Conservation (phyloP, 108 stramenopile genomes). For the Cylindrotheca closterium region DNA sequence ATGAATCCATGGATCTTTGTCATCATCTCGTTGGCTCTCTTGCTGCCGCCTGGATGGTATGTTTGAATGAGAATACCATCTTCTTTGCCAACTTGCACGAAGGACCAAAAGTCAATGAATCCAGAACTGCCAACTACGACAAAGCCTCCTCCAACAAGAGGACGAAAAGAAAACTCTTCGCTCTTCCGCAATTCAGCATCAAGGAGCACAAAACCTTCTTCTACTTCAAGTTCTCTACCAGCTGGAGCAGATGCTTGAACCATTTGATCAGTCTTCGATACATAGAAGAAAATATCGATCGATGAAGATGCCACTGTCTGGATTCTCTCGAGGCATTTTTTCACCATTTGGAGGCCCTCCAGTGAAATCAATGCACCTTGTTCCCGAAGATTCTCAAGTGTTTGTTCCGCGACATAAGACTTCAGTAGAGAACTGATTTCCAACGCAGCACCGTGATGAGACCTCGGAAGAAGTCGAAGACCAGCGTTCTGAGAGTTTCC, state of each 20-base stretch:
- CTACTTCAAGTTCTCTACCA: conserved; percentile 56
- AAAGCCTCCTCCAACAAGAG: conserved; percentile 15
- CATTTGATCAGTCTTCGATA: conserved; percentile 49
- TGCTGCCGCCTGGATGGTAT: conserved; percentile 63
- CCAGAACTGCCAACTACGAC: conserved; percentile 18
- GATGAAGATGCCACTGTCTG: conserved; percentile 37
- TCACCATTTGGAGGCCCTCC: conserved; percentile 45
- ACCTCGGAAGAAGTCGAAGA: conserved; percentile 9
- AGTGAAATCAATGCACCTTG: conserved; percentile 33
- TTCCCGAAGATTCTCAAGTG: conserved; percentile 55
- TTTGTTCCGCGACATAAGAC: conserved; percentile 65
- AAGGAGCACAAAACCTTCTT: conserved; percentile 45
- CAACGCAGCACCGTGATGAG: conserved; percentile 38
- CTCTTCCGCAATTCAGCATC: conserved; percentile 20
- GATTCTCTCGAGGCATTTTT: conserved; percentile 53
- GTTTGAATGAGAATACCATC: conserved; percentile 52
- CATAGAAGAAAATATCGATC: conserved; percentile 61
- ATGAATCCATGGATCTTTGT: conserved; percentile 23
- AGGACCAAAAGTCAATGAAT: conserved; percentile 58
- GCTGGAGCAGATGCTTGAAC: conserved; percentile 52
- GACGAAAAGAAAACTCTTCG: conserved; percentile 9
- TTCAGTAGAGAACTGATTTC: conserved; percentile 46
- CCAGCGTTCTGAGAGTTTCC: neutral
- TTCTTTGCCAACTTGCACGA: conserved; percentile 38
- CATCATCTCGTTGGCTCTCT: conserved; percentile 34